Evolutionary conservation across 164 flowering plant species (phyloP).

Genomic region (Aristolochia fimbriata): DNA sequence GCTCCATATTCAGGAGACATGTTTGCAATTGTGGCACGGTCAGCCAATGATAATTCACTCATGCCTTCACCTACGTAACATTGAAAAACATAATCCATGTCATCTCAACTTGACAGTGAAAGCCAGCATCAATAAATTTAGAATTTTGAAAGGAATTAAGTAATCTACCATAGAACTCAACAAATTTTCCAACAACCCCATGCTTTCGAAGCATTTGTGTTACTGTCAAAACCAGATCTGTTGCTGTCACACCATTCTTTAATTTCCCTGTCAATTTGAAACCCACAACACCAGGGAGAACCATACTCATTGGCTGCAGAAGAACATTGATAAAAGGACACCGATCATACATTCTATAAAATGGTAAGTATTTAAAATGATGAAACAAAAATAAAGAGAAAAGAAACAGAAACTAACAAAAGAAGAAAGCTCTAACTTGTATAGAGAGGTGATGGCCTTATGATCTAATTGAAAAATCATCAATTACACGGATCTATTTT

Average conservation of each 20-base stretch:
- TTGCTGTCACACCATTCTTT: constrained; percentile 81
- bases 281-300: constrained; percentile 93
- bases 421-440: no score
- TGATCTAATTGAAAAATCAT: background rate
- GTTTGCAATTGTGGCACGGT: constrained; percentile 91
- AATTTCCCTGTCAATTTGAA: constrained; percentile 74
- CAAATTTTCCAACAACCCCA: constrained; percentile 95
- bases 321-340: no score
- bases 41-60: constrained; percentile 74
- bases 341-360: background rate
- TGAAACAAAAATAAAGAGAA: background rate
- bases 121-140: no score
- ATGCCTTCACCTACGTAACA: constrained; percentile 63
- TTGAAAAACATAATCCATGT: background rate
- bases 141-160: no score
- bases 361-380: background rate
- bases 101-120: background rate
- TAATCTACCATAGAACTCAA: constrained; percentile 77
- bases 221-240: constrained; percentile 89
- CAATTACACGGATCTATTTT: background rate
- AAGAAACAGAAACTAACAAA: background rate
- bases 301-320: constrained; percentile 97
- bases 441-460: no score
- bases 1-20: constrained; percentile 99
- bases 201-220: constrained; percentile 93